phyloP scores from a whole-genome alignment of 2,329 filamentous ascomycete genomes.

The Fusarium phyllophilum region DNA sequence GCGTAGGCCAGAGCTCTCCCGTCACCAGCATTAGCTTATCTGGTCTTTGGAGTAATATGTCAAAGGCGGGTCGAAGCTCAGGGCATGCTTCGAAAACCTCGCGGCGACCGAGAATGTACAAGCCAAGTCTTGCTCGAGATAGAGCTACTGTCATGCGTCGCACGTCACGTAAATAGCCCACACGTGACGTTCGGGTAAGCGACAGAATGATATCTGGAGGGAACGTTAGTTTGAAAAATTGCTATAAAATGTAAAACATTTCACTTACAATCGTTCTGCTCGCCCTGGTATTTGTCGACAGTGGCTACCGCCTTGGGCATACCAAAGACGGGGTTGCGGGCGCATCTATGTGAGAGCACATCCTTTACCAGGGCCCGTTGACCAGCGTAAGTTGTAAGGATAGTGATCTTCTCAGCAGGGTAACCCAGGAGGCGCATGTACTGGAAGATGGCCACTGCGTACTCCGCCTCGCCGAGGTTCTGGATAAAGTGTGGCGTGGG shows the following conservation, averaged over 20 bases:
- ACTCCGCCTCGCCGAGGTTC: slow-evolving; percentile 96
- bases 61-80: slow-evolving; percentile 88
- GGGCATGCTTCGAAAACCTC: slow-evolving; percentile 89
- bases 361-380: slow-evolving; percentile 90
- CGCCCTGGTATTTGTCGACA: slow-evolving; percentile 98
- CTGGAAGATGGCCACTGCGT: slow-evolving; percentile 92
- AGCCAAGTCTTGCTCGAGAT: slow-evolving; percentile 87
- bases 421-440: slow-evolving; percentile 98
- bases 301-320: slow-evolving; percentile 90
- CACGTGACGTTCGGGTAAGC: slow-evolving; percentile 85
- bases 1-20: slow-evolving; percentile 84
- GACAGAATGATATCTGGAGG: slow-evolving; percentile 87
- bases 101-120: slow-evolving; percentile 91
- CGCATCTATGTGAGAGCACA: slow-evolving; percentile 85
- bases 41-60: slow-evolving; percentile 77
- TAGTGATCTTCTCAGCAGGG: slow-evolving; percentile 82
- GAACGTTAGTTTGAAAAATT: slow-evolving; percentile 31
- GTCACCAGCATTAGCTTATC: slow-evolving; percentile 85
- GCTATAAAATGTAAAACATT: neutral
- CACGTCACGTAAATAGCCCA: slow-evolving; percentile 93
- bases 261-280: slow-evolving; percentile 95
- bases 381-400: slow-evolving; percentile 93
- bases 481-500: slow-evolving; percentile 95
- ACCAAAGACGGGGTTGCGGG: slow-evolving; percentile 84
- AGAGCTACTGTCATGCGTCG: slow-evolving; percentile 93